Evolutionary conservation across 352 stramenopile genomes (phyloP).

Genomic region (Pythium apleroticum): DNA sequence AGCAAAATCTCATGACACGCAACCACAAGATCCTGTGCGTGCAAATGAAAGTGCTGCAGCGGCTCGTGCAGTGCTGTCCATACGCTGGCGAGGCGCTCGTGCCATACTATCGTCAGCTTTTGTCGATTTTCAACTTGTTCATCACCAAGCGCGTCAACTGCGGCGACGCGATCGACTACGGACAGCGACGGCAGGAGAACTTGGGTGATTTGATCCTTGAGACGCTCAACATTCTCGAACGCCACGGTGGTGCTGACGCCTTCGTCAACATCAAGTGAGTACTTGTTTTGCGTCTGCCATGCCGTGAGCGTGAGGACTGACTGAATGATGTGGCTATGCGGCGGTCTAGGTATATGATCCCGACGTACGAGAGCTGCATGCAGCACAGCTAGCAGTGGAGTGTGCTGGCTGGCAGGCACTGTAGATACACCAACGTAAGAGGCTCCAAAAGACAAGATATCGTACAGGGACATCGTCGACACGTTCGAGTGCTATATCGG

Average conservation of each 20-base stretch:
- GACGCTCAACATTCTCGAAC: constrained; percentile 90
- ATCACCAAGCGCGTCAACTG: constrained; percentile 91
- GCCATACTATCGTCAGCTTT: constrained; percentile 90
- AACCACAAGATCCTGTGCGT: constrained; percentile 70
- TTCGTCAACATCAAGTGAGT: constrained; percentile 94
- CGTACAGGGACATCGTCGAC: too few relatives aligned
- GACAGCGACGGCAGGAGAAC: constrained; percentile 86
- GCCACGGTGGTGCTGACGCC: constrained; percentile 76
- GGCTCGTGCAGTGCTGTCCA: constrained; percentile 61
- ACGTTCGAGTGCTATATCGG: not conserved
- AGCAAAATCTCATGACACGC: constrained; percentile 85
- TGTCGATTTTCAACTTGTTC: constrained; percentile 93
- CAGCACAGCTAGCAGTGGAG: constrained; percentile 20
- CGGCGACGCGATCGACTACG: constrained; percentile 93
- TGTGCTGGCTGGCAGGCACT: not conserved
- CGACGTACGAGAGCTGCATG: constrained; percentile 93
- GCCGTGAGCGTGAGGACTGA: too few relatives aligned
- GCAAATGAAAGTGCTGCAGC: constrained; percentile 79
- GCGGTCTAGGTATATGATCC: constrained; percentile 92
- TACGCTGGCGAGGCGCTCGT: constrained; percentile 89
- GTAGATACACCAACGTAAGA: constrained; percentile 4
- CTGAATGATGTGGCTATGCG: constrained; percentile 26
- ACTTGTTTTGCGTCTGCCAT: too few relatives aligned
- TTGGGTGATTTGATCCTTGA: constrained; percentile 89
- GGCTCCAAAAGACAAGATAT: not conserved